A percentile compares a stretch with the other conserved stretches of the same genome.
phyloP scores from a whole-genome alignment of 2,329 filamentous ascomycete species.

The Pyrenochaeta sp. region DNA sequence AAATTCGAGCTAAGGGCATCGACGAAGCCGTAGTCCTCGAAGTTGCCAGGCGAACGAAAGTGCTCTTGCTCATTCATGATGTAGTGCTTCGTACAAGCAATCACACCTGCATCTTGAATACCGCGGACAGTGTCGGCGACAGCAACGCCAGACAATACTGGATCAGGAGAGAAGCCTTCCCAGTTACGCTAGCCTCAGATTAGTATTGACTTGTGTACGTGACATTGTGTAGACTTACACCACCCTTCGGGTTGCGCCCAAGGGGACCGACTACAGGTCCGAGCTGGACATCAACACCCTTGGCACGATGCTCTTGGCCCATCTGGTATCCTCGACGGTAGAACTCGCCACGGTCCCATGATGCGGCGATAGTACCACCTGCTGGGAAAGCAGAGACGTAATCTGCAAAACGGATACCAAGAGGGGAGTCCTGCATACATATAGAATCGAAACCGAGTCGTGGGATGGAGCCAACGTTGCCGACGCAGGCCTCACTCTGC shows the following conservation, averaged over 20 bases:
- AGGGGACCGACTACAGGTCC: constrained; percentile 80
- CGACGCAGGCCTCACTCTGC: constrained; percentile 64
- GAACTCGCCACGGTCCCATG: constrained; percentile 78
- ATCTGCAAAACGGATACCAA: constrained; percentile 80
- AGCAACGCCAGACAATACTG: constrained; percentile 75
- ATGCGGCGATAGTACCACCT: constrained; percentile 81
- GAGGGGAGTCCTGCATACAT: constrained; percentile 87
- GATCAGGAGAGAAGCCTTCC: constrained; percentile 72
- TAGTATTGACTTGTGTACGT: constrained; percentile 1
- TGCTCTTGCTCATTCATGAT: constrained; percentile 69
- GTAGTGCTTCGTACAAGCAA: constrained; percentile 75
- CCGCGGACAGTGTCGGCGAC: constrained; percentile 78
- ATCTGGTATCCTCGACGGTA: constrained; percentile 74
- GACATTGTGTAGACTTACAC: constrained; percentile 61
- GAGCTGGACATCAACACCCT: constrained; percentile 77
- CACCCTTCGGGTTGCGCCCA: constrained; percentile 72
- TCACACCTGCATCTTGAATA: constrained; percentile 81
- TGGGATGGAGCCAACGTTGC: constrained; percentile 74
- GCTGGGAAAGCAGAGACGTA: constrained; percentile 83
- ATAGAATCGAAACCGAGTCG: constrained; percentile 74
- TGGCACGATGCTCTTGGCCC: constrained; percentile 76
- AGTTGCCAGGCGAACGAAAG: constrained; percentile 70
- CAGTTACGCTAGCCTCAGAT: constrained; percentile 33
- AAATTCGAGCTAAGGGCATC: constrained; percentile 69
- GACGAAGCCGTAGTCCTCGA: constrained; percentile 67